Evolutionary conservation across 2,329 filamentous ascomycete genomes (phyloP), one percentile per base, ranked within the genome.

Genomic region (Sphaerulina vaccinii): DNA sequence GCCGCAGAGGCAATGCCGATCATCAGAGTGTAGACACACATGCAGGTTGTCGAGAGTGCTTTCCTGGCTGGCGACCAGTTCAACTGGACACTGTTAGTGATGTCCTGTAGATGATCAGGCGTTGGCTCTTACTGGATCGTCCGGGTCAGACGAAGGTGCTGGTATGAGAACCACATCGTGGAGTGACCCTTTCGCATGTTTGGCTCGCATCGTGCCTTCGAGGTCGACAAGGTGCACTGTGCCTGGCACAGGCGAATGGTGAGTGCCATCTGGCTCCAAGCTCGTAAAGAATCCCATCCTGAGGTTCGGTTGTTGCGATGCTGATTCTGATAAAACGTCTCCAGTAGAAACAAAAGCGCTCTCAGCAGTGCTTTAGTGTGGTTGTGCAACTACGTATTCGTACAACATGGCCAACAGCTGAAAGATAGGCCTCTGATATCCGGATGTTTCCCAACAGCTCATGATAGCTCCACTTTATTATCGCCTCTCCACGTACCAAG

Each of bases 1-100:
- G 74, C 71, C 1, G 78, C 73, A 5, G 69, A 68, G 1, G 78
- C 71, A 36, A 79, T 75, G 13, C 76, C 78, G 10, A 73, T 71
- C 63, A 73, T 73, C 27, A 78, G 67, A 0, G 73, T 75, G 57
- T 79, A 79, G 15, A 77, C 65, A 54, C 71, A 72, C 50, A 63
- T 57, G 49, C 70, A 74, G 3, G 71, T 63, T 2, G 71, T 73
- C 1, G 73, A 73, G 16, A 75, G 51, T 1, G 69, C 49, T 55
- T 77, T 77, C 32, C 74, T 66, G n/a, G 63, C 55, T 5, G 61
- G 65, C 11, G 71, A 69, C 62, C 61, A 64, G 33, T 62, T 63
- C 41, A 60, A 48, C 57, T 59, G 27, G 27, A 29, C 27, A 10
- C 27, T 29, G 27, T 11, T 11, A n/a, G 15, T 23, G 27, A 40